These are phyloP conservation scores for Kluyveromyces sp. DNA, from an alignment of 1,139 yeast species.

Conservation along the genomic window DNA sequence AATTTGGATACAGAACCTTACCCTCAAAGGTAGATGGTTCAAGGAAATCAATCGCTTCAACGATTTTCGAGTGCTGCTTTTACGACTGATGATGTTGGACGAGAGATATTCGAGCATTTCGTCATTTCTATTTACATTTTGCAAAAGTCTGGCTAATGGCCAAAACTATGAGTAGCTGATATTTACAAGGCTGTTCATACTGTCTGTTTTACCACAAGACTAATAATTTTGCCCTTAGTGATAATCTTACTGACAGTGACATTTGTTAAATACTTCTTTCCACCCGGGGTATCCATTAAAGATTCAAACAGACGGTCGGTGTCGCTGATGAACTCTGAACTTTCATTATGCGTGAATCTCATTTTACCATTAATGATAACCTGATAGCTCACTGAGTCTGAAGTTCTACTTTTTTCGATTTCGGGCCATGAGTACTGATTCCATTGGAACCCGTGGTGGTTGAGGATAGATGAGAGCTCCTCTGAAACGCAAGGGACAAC, in stretches of 20 bases:
- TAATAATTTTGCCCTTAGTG: constrained; percentile 34
- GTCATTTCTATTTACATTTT: constrained; percentile 41
- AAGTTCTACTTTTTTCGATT: constrained; percentile 34
- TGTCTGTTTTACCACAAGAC: constrained; percentile 27
- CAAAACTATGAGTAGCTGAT: not conserved
- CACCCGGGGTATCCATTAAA: constrained; percentile 22
- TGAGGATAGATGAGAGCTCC: constrained; percentile 65
- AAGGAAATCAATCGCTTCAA: constrained; percentile 30
- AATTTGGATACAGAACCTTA: constrained; percentile 12
- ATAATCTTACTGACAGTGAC: constrained; percentile 36
- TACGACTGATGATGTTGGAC: constrained; percentile 32
- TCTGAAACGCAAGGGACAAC: constrained; percentile 65
- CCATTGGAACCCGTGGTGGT: constrained; percentile 35
- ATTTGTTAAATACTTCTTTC: constrained; percentile 32
- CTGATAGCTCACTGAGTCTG: constrained; percentile 39
- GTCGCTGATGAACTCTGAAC: constrained; percentile 33
- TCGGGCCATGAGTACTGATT: constrained; percentile 55
- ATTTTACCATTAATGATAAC: constrained; percentile 67
- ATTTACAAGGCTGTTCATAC: constrained; percentile 4
- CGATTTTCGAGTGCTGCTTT: constrained; percentile 37
- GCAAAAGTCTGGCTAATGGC: constrained; percentile 35
- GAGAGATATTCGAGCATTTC: constrained; percentile 40
- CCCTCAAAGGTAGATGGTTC: constrained; percentile 32
- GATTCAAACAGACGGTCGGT: constrained; percentile 35
- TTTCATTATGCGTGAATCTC: constrained; percentile 42